Evolutionary conservation across 2,329 filamentous ascomycete species (phyloP).

Genomic region (Curvularia eragrostidis): DNA sequence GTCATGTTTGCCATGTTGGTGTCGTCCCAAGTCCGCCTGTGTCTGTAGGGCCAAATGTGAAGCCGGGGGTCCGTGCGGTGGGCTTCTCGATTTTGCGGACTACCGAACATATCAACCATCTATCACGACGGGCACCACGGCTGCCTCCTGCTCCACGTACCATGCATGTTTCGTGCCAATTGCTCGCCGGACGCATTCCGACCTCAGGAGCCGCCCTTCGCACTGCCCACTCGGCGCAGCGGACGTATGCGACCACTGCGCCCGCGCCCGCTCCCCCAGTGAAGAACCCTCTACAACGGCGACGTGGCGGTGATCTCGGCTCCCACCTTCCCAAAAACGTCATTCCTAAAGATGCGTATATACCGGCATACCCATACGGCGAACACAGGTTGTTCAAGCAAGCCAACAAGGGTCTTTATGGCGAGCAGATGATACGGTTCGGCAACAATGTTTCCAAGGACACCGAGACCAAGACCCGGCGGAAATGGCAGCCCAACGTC

Average conservation of each 20-base stretch:
- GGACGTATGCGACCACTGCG: constrained; percentile 38
- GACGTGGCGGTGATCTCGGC: constrained; percentile 45
- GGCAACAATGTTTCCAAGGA: constrained; percentile 77
- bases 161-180: constrained; percentile 43
- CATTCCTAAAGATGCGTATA: constrained; percentile 38
- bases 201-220: constrained; percentile 19
- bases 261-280: constrained; percentile 19
- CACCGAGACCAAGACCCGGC: constrained; percentile 72
- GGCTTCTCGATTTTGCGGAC: constrained; percentile 31
- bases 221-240: constrained; percentile 24
- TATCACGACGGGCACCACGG: constrained; percentile 24
- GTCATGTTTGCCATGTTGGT: constrained; percentile 27
- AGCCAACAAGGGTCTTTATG: constrained; percentile 77
- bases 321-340: constrained; percentile 46
- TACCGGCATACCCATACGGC: constrained; percentile 72
- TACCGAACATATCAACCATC: constrained; percentile 27
- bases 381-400: constrained; percentile 77
- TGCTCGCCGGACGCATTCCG: constrained; percentile 34
- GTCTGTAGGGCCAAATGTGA: constrained; percentile 7
- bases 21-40: too few species aligned
- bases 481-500: constrained; percentile 78
- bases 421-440: constrained; percentile 72
- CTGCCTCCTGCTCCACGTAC: constrained; percentile 14
- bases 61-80: constrained; percentile 10
- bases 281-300: constrained; percentile 38